These are phyloP conservation scores for Cystobasidium pallidum DNA, from an alignment of 1,284 basidiomycete species.

Conservation along the genomic window DNA sequence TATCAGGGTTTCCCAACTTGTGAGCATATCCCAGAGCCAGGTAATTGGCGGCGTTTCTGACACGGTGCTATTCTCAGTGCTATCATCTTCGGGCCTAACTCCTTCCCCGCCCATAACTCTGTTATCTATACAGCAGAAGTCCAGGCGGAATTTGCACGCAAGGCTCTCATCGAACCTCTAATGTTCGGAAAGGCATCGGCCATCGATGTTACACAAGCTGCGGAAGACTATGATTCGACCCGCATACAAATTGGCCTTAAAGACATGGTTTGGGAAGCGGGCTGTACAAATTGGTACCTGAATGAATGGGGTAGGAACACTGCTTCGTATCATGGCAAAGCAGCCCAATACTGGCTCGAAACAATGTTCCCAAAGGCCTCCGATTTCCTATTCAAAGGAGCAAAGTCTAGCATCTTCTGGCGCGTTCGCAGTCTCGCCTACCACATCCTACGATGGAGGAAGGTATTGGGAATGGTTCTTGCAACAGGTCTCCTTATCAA, in stretches of 20 bases:
- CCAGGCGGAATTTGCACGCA: conserved; percentile 35
- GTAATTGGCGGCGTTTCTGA: neutral
- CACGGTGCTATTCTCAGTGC: conserved; percentile 5
- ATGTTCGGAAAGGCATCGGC: conserved; percentile 28
- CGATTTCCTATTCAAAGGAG: conserved; percentile 29
- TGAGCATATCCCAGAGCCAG: neutral
- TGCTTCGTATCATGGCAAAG: conserved; percentile 40
- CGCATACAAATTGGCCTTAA: conserved; percentile 35
- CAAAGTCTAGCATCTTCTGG: conserved; percentile 3
- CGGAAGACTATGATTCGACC: conserved; percentile 32
- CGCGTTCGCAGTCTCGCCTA: conserved; percentile 8
- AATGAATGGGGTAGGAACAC: conserved; percentile 44
- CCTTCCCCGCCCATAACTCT: conserved; percentile 42
- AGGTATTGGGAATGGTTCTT: neutral
- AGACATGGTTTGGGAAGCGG: conserved; percentile 41
- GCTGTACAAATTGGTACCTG: conserved; percentile 43
- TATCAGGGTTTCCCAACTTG: conserved; percentile 40
- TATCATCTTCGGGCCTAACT: conserved; percentile 31
- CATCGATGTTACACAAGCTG: conserved; percentile 35
- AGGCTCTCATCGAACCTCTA: conserved; percentile 38
- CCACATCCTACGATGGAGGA: conserved; percentile 11
- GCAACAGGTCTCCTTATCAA: neutral
- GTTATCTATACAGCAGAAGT: conserved; percentile 42
- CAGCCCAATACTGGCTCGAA: conserved; percentile 39
- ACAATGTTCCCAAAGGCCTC: conserved; percentile 32